A percentile compares a stretch with the other conserved stretches of the same genome.
Evolutionary conservation across 148 eudicot genomes (phyloP).

Genomic region (Silene latifolia): DNA sequence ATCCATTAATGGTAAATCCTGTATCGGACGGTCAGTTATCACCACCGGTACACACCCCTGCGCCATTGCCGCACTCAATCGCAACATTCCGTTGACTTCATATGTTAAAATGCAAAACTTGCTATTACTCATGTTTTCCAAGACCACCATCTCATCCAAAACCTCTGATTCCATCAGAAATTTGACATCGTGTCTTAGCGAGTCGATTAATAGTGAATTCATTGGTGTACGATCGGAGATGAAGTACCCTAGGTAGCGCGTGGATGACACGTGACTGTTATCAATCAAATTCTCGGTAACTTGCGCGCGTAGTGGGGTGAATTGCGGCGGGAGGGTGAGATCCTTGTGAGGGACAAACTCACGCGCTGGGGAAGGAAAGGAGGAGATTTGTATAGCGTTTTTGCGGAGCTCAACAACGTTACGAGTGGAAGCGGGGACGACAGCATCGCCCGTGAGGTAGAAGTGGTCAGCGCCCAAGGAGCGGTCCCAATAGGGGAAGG

Average conservation of each 20-base stretch:
- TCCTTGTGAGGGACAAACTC: constrained; percentile 80
- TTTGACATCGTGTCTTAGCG: constrained; percentile 32
- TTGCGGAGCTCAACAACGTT: constrained; percentile 72
- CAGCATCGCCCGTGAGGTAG: constrained; percentile 53
- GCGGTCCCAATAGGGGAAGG: constrained; percentile 71
- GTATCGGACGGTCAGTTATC: constrained; percentile 74
- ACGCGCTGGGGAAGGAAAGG: constrained; percentile 51
- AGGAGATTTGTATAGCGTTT: constrained; percentile 59
- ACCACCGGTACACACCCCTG: constrained; percentile 80
- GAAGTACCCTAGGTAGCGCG: constrained; percentile 28
- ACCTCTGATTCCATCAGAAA: constrained; percentile 44
- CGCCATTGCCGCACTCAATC: constrained; percentile 54
- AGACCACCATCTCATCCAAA: constrained; percentile 15
- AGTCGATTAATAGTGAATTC: constrained; percentile 25
- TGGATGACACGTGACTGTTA: not conserved
- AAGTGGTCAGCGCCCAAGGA: constrained; percentile 87
- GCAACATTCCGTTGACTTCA: constrained; percentile 23
- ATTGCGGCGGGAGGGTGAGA: constrained; percentile 50
- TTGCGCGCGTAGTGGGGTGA: constrained; percentile 10
- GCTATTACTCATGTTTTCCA: constrained; percentile 15
- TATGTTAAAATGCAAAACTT: constrained; percentile 63
- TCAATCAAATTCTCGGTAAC: not conserved
- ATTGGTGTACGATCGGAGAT: constrained; percentile 14
- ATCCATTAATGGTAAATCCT: constrained; percentile 85
- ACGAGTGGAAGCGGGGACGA: constrained; percentile 43